Conservation (phyloP, 306 rosid species). For the Alnus glutinosa region DNA sequence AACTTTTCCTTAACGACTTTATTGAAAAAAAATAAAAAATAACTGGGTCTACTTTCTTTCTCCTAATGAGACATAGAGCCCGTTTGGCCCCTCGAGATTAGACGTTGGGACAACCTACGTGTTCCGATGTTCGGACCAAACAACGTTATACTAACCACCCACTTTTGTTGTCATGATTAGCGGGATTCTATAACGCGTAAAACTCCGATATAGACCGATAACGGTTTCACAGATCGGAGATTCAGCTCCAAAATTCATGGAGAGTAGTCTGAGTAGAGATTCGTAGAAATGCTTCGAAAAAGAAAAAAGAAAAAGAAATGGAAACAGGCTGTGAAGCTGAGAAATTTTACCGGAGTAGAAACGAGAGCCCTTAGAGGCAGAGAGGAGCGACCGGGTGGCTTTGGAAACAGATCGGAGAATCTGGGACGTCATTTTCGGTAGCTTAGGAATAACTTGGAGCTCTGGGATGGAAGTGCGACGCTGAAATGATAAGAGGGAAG, state of each 20-base stretch:
- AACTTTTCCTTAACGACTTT: not conserved
- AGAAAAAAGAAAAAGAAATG: not conserved
- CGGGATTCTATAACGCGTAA: too few species aligned
- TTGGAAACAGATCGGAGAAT: constrained; percentile 69
- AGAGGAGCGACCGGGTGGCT: constrained; percentile 73
- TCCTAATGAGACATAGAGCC: too few species aligned
- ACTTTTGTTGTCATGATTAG: too few species aligned
- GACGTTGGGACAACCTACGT: too few species aligned
- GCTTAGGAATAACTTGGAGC: not conserved
- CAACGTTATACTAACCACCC: too few species aligned
- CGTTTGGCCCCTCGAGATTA: too few species aligned
- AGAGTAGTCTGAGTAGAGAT: not conserved
- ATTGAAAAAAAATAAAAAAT: too few species aligned
- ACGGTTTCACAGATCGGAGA: constrained; percentile 19
- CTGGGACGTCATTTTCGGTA: constrained; percentile 57
- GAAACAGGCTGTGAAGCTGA: not conserved
- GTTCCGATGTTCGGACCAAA: too few species aligned
- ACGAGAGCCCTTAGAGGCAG: constrained; percentile 65
- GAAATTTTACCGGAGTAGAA: constrained; percentile 51
- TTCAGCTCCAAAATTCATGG: constrained; percentile 1
- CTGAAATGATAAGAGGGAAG: not conserved
- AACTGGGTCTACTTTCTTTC: too few species aligned
- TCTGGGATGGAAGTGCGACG: not conserved
- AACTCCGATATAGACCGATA: constrained; percentile 12
- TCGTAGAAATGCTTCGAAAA: not conserved